These are phyloP conservation scores for Kalmanozyma brasiliensis DNA, from an alignment of 1,284 basidiomycete species.

Conservation along the genomic window DNA sequence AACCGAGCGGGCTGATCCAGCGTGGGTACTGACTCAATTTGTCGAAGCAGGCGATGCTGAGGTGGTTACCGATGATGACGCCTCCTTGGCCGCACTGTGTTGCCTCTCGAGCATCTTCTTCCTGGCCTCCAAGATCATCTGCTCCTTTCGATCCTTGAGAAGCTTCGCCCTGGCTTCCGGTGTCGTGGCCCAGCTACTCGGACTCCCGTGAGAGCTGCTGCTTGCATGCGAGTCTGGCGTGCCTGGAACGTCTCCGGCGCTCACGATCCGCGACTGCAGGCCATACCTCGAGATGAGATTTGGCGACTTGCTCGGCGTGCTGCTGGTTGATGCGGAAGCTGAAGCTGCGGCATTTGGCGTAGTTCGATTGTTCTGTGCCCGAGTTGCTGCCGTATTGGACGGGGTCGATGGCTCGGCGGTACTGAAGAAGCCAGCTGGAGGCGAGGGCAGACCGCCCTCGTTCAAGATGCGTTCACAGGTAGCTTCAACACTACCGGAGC, in stretches of 20 bases:
- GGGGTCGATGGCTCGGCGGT: constrained; percentile 27
- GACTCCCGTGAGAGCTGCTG: constrained; percentile 26
- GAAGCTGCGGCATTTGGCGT: constrained; percentile 19
- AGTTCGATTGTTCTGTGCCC: constrained; percentile 29
- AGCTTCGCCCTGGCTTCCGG: constrained; percentile 42
- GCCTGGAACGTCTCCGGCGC: constrained; percentile 9
- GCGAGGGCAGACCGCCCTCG: constrained; percentile 56
- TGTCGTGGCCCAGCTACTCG: constrained; percentile 43
- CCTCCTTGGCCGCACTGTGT: constrained; percentile 10
- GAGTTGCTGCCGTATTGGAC: constrained; percentile 14
- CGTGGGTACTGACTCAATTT: constrained; percentile 1
- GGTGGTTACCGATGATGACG: not conserved
- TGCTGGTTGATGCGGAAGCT: constrained; percentile 11
- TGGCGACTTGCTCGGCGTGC: constrained; percentile 29
- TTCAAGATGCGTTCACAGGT: constrained; percentile 61
- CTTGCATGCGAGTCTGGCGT: constrained; percentile 17
- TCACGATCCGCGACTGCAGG: constrained; percentile 33
- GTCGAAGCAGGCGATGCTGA: constrained; percentile 1
- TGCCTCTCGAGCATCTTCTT: constrained; percentile 42
- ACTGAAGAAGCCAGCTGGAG: constrained; percentile 50
- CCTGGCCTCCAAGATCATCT: constrained; percentile 50
- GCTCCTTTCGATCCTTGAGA: constrained; percentile 51
- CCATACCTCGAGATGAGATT: constrained; percentile 53
- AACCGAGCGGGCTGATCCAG: no score
- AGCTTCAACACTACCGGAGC: constrained; percentile 55